Evolutionary conservation across 257 asterid genomes (phyloP), one percentile per base, ranked within the genome.

Genomic region (Apocynum venetum): DNA sequence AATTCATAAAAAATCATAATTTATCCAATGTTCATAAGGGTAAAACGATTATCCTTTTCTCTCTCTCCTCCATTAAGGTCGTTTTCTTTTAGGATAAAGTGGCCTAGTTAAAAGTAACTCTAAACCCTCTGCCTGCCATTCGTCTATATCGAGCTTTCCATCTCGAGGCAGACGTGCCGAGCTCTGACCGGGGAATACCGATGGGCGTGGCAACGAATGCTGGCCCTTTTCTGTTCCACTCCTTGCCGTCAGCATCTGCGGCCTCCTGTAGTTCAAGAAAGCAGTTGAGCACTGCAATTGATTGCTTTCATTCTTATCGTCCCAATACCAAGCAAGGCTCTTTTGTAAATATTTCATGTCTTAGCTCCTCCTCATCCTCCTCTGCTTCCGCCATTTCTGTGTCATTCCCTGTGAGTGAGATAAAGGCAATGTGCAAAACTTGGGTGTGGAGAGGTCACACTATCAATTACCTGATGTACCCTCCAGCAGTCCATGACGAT

Each of bases 401-500:
- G 41, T 31, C 84, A 51, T 19, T 95, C 86, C 92, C 85, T 79
- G 86, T 90, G 81, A 80, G 80, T 3, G 91, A 92, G 70, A 83
- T 95, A 77, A 83, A 82, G 47, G 86, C 66, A 61, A 87, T 77
- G 65, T 91, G 94, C 84, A 89, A 81, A 76, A 91, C 83, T 36
- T 95, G 98, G 98, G 82, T 59, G 43, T 95, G 98, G 98, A 91
- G 69, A 83, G 94, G 93, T 57, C 83, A 88, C 78, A 71, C 53
- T 35, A 83, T 95, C 71, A 91, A 88, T 79, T 95, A 92, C 87
- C 85, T 95, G 76, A 85, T 86, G 20, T 93, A 85, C 79, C 91
- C 89, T 31, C 79, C 84, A 20, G 60, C 47, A 19, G 40, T 38
- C 57, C 48, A 57, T 43, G 63, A 66, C 2, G 79, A 56, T 40